Evolutionary conservation across 2,329 filamentous ascomycete species (phyloP), one percentile per base, ranked within the genome.

Genomic region (Neonectria punicea): DNA sequence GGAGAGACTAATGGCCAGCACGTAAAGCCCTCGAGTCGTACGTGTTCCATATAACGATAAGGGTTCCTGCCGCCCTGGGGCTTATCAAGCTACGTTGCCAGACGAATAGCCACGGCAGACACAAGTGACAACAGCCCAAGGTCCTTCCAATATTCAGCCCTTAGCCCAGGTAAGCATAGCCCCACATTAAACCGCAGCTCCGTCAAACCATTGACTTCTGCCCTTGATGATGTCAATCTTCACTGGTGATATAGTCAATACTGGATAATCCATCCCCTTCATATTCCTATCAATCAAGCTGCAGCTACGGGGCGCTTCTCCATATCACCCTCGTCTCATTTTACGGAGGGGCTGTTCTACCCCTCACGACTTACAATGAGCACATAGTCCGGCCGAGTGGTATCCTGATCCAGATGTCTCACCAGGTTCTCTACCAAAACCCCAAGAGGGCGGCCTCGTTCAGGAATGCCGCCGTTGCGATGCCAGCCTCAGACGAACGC

Each of bases 391-490:
- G 44, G 59, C 46, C 51, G 65, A 63, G 64, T 63, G 67, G 65
- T 49, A 63, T 71, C 55, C 53, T 32, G 41, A 57, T 67, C 51
- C 50, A 34, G 51, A 71, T 74, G 74, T 75, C 73, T 76, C 67
- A 63, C 66, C 32, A 20, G 28, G 32, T 39, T 68, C 53, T 66
- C 53, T 32, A 49, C 65, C 55, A 39, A 39, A 54, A 39, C 47
- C 53, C 50, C 32, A 43, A 58, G 36, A 66, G 43, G 44, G 44
- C 54, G 54, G 51, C 72, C 70, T 69, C 63, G 51, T 65, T 53
- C 57, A 70, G 75, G 75, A 77, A 77, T 77, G 75, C 49, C 53
- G 36, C 44, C 22, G 60, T 55, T 53, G 65, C 57, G 36, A 67
- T 70, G 58, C 67, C 68, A 68, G 63, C 70, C 65, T 66, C 62